Percentiles rank a stretch among this genome's conserved stretches.
phyloP scores from a whole-genome alignment of 768 basidiomycete genomes.

The Trametes cinnabarina region DNA sequence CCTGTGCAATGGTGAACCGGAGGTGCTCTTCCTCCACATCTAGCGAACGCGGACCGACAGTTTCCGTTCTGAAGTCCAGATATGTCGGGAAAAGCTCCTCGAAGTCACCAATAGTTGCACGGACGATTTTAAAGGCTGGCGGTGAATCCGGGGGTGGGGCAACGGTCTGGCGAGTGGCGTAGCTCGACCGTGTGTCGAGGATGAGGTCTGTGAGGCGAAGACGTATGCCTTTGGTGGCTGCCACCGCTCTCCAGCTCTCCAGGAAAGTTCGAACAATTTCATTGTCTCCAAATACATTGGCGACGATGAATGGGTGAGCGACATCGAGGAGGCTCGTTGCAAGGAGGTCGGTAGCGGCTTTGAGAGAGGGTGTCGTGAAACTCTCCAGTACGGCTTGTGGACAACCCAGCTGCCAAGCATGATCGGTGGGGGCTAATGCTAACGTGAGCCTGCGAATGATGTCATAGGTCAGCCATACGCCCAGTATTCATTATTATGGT shows the following conservation, averaged over 20 bases:
- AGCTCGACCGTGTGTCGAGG: not conserved
- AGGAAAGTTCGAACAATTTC: not conserved
- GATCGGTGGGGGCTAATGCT: not conserved
- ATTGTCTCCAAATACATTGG: not conserved
- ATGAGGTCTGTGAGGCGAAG: not conserved
- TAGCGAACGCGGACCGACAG: not conserved
- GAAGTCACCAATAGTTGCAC: not conserved
- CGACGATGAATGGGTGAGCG: not conserved
- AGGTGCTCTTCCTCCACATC: not conserved
- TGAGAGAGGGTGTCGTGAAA: too few species aligned
- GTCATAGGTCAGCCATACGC: too few species aligned
- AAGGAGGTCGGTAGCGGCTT: not conserved
- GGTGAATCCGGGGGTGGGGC: not conserved
- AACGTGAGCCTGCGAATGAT: not conserved
- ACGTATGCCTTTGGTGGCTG: not conserved
- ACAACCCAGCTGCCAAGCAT: not conserved
- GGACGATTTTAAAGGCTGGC: not conserved
- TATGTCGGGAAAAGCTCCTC: not conserved
- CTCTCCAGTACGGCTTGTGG: too few species aligned
- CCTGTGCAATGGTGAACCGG: not conserved
- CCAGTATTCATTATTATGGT: too few species aligned
- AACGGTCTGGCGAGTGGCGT: constrained; percentile 2
- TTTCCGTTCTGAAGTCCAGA: not conserved
- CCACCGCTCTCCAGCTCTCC: not conserved
- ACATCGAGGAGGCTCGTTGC: not conserved